Conservation (phyloP, 306 rosid species). For the Gastrolobium bilobum region DNA sequence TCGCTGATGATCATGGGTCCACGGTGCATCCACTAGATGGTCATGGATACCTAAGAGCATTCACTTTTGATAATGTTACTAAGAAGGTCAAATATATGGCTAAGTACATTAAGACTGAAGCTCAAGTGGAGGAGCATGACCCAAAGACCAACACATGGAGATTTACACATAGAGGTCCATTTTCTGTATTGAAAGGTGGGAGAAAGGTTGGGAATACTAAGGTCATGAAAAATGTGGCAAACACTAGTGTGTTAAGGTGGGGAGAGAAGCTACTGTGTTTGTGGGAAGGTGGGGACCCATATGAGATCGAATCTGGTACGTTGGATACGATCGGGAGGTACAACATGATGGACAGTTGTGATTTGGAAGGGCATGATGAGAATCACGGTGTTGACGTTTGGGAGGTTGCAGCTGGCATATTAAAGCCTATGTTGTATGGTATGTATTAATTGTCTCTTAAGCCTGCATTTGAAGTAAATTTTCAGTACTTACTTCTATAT, state of each 20-base stretch:
- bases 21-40: conserved; percentile 94
- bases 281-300: conserved; percentile 98
- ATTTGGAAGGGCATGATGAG: conserved; percentile 18
- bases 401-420: conserved; percentile 70
- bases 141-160: conserved; percentile 65
- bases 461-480: not conserved
- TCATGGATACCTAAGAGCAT: conserved; percentile 87
- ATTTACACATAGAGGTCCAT: conserved; percentile 88
- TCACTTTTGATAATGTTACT: conserved; percentile 53
- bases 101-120: conserved; percentile 83
- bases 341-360: conserved; percentile 50
- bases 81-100: conserved; percentile 77
- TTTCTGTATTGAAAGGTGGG: conserved; percentile 91
- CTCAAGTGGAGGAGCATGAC: conserved; percentile 84
- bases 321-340: conserved; percentile 74
- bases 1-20: conserved; percentile 89
- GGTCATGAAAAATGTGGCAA: conserved; percentile 99
- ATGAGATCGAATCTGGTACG: conserved; percentile 72
- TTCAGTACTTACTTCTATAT: no score
- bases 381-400: conserved; percentile 48
- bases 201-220: conserved; percentile 83
- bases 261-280: conserved; percentile 75
- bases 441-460: conserved; percentile 31
- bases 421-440: conserved; percentile 91
- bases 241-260: conserved; percentile 88